A percentile compares a stretch with the other conserved stretches of the same genome.
Evolutionary conservation across 352 stramenopile genomes (phyloP).

Genomic region (Peronospora destructor): DNA sequence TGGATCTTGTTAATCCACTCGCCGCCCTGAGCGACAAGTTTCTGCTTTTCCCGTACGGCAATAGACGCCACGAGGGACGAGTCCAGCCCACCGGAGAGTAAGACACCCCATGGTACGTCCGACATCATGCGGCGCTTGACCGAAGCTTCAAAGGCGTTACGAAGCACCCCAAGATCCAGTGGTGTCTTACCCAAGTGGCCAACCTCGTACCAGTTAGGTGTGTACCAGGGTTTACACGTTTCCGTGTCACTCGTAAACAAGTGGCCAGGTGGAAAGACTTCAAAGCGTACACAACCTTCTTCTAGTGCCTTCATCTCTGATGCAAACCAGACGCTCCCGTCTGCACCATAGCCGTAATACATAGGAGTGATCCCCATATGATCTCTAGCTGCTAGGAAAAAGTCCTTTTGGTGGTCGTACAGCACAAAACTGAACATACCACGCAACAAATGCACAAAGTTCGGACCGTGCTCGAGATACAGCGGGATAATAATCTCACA

Average conservation of each 20-base stretch:
- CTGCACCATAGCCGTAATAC: constrained; percentile 97
- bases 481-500: constrained; percentile 97
- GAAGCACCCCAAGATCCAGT: constrained; percentile 71
- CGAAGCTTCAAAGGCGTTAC: constrained; percentile 89
- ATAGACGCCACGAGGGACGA: constrained; percentile 97
- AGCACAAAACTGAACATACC: constrained; percentile 99
- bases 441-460: constrained; percentile 89
- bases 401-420: constrained; percentile 91
- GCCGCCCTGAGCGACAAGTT: constrained; percentile 64
- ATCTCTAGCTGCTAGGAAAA: constrained; percentile 92
- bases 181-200: constrained; percentile 53
- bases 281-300: constrained; percentile 76
- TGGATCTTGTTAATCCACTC: constrained; percentile 92
- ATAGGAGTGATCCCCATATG: constrained; percentile 98
- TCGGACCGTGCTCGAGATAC: constrained; percentile 87
- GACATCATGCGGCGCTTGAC: constrained; percentile 98
- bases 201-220: constrained; percentile 87
- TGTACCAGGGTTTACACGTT: constrained; percentile 93
- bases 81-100: constrained; percentile 96
- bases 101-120: constrained; percentile 97
- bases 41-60: constrained; percentile 89
- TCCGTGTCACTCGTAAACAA: constrained; percentile 82
- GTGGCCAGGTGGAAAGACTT: constrained; percentile 89
- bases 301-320: constrained; percentile 97
- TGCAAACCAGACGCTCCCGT: constrained; percentile 94